Evolutionary conservation across 495 filamentous ascomycete species (phyloP), one percentile per base, ranked within the genome.

Genomic region (Aspergillus leporis): DNA sequence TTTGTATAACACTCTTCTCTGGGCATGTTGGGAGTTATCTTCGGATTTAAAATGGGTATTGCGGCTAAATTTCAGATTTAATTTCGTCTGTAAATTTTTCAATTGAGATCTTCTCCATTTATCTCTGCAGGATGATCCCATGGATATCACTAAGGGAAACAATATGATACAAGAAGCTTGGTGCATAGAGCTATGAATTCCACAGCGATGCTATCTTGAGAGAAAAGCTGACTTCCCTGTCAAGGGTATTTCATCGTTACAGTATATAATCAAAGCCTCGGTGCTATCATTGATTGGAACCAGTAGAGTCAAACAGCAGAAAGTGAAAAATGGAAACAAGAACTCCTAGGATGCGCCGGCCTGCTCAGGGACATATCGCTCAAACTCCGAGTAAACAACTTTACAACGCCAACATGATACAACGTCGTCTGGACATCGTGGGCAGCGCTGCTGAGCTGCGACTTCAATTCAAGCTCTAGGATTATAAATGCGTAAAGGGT

Each of bases 1-100:
- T 56, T 59, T 74, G 66, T 70, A 73, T 56, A 74, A 70, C 62
- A 74, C 67, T 70, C 73, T 74, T 60, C 72, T 75, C 68, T 73
- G 63, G 61, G 68, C 69, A 72, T 70, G 51, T 49, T 58, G 18
- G 72, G 72, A 63, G 69, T 74, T 76, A 22, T 36, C 25, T 38
- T 55, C 53, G 47, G 46, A 50, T 31, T 14, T 36, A 36, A 41
- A 23, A 61, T 52, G 53, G 47, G 34, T 48, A 21, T 55, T 38
- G 34, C 50, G 25, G 3, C n/a, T 47, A 6, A 3, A 4, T 10
- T 22, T 18, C 43, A n/a, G 16, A 5, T 3, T 41, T 41, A n/a
- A 41, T 41, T 6, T 36, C 16, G 14, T 14, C 38, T 41, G 38
- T 41, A 41, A 7, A 41, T 3, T 41, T 18, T 41, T 41, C n/a